Percentiles rank a stretch among this genome's conserved stretches.
phyloP scores from a whole-genome alignment of 345 rosid genomes.

The Erodium maritimum region DNA sequence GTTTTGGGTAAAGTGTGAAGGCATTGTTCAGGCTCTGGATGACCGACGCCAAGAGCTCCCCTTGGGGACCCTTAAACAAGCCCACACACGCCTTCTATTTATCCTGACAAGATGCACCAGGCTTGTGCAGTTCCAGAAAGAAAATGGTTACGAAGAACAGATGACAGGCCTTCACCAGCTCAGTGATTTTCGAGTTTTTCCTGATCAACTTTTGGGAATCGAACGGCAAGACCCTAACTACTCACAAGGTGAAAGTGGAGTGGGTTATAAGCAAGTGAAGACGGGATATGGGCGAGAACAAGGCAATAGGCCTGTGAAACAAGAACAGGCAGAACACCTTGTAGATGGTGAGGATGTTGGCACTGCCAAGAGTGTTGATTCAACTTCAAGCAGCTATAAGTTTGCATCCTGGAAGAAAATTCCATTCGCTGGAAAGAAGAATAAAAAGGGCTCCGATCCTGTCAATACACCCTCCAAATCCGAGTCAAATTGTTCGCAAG shows the following conservation, averaged over 20 bases:
- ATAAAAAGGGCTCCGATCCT: slow-evolving; percentile 35
- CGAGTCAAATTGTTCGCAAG: slow-evolving; percentile 22
- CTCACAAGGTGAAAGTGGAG: slow-evolving; percentile 31
- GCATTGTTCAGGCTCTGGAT: slow-evolving; percentile 75
- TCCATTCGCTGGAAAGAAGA: slow-evolving; percentile 67
- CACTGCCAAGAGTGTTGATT: slow-evolving; percentile 70
- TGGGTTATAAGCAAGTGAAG: slow-evolving; percentile 32
- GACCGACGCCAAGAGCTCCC: slow-evolving; percentile 89
- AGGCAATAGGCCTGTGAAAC: slow-evolving; percentile 17
- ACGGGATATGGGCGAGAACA: slow-evolving; percentile 27
- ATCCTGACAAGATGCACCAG: slow-evolving; percentile 88
- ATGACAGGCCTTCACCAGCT: slow-evolving; percentile 73
- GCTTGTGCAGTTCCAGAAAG: slow-evolving; percentile 95
- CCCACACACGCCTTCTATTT: slow-evolving; percentile 81
- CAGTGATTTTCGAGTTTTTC: slow-evolving; percentile 91
- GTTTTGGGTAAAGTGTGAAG: slow-evolving; percentile 83
- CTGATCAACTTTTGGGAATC: slow-evolving; percentile 53
- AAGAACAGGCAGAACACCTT: slow-evolving; percentile 20
- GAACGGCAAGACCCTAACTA: slow-evolving; percentile 40
- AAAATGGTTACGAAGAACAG: slow-evolving; percentile 69
- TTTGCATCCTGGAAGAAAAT: slow-evolving; percentile 98
- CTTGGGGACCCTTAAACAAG: slow-evolving; percentile 82
- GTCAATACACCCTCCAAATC: slow-evolving; percentile 38
- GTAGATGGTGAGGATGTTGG: slow-evolving; percentile 39
- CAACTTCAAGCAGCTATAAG: slow-evolving; percentile 55